Evolutionary conservation across 768 basidiomycete genomes (phyloP), one percentile per base, ranked within the genome.

Genomic region (Floccularia luteovirens): DNA sequence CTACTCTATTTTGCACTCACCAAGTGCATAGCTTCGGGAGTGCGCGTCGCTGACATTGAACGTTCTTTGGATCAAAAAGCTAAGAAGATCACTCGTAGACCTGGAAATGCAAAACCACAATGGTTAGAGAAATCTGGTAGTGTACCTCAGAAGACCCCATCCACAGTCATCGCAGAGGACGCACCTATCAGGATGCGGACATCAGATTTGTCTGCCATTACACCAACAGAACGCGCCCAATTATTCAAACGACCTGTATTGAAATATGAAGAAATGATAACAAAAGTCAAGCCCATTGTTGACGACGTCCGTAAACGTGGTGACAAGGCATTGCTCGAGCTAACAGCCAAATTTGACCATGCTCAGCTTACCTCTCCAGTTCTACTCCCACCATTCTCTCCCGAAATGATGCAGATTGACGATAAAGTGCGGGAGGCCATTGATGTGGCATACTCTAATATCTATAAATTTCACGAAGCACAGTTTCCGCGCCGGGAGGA

Each of bases 291-390:
- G 55, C 96, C 96, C 24, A 98, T 99, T 54, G 89, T 98, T 43
- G 79, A 89, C 43, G 71, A 82, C 34, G 90, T 99, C 39, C 82
- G 92, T 45, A 58, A 59, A 23, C 75, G 81, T 17, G 94, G 96
- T 31, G 96, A 99, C 57, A 66, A 67, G 0, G 96, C 91, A 14
- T 76, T 99, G 20, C 72, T 88, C 31, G 84, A 87, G 46, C 70
- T 94, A 53, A 92, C 94, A 24, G 83, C 87, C 60, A 93, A 92
- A 60, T 94, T 96, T 54, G 96, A 99, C 66, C 82, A 82, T 52
- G 90, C 74, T 10, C 61, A 74, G 33, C 72, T 96, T 36, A 60
- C 70, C 3, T 74, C 79, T 10, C 81, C 86, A 13, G 64, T 90
- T 47, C 50, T 92, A 36, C 72, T 77, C 51, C 86, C 93, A 0